phyloP scores from a whole-genome alignment of 305 asterid species.

The Galium porrigens region DNA sequence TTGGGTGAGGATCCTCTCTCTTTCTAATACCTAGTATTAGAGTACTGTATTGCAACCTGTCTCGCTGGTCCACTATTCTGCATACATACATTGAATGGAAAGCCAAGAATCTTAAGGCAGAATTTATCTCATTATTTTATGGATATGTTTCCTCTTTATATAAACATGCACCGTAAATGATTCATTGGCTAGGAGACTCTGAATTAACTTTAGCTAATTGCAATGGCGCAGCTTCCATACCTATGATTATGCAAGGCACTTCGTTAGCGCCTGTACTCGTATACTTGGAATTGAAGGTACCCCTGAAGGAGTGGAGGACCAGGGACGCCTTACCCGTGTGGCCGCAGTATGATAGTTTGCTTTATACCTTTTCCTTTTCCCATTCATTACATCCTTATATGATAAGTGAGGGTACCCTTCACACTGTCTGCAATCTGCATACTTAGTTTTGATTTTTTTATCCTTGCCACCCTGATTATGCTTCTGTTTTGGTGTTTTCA shows the following conservation, averaged over 20 bases:
- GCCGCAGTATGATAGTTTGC: constrained; percentile 53
- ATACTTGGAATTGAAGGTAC: constrained; percentile 93
- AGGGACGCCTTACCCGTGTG: constrained; percentile 87
- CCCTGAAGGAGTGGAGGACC: constrained; percentile 95
- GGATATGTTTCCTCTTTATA: not conserved
- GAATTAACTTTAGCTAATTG: constrained; percentile 16
- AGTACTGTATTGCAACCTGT: not conserved
- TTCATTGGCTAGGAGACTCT: not conserved
- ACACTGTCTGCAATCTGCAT: constrained; percentile 2
- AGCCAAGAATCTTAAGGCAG: not conserved
- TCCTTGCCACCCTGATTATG: constrained; percentile 9
- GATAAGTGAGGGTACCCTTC: constrained; percentile 10
- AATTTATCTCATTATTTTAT: not conserved
- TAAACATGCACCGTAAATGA: not conserved
- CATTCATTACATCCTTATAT: constrained; percentile 4
- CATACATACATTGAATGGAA: not conserved
- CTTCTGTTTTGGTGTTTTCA: constrained; percentile 22
- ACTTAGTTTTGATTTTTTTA: constrained; percentile 4
- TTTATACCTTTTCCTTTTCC: constrained; percentile 18
- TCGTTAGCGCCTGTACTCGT: constrained; percentile 89
- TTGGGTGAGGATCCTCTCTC: constrained; percentile 39
- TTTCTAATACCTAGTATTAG: not conserved
- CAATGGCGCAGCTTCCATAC: constrained; percentile 64
- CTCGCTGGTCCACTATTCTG: not conserved
- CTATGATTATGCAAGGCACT: constrained; percentile 87